Percentiles rank a stretch among this genome's conserved stretches.
These are phyloP conservation scores for Sclerospora graminicola DNA, from an alignment of 352 stramenopile genomes.

Conservation along the genomic window DNA sequence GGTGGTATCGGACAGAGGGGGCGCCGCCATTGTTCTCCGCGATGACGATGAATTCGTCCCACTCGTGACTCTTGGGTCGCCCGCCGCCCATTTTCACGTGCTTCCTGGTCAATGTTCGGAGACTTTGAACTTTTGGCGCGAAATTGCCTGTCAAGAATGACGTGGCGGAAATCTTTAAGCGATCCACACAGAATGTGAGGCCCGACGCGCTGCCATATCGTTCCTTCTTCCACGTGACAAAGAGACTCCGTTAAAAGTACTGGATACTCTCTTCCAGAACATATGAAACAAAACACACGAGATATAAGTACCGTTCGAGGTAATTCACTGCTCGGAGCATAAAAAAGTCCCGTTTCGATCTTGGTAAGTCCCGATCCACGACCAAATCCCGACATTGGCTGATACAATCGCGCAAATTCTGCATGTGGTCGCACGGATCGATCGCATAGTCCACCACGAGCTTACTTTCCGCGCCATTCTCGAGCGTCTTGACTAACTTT, in stretches of 20 bases:
- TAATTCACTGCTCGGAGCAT: conserved; percentile 86
- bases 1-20: too few species aligned
- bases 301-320: conserved; percentile 84
- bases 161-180: too few species aligned
- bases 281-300: conserved; percentile 85
- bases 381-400: conserved; percentile 66
- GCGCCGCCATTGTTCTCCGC: too few species aligned
- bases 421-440: conserved; percentile 73
- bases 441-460: conserved; percentile 61
- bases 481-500: conserved; percentile 51
- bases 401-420: conserved; percentile 81
- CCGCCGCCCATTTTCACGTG: too few species aligned
- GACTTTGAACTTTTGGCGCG: too few species aligned
- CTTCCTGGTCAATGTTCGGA: too few species aligned
- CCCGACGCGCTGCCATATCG: conserved; percentile 70
- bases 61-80: too few species aligned
- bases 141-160: too few species aligned
- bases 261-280: conserved; percentile 52
- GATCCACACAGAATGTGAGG: too few species aligned
- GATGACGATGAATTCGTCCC: too few species aligned
- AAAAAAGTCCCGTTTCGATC: conserved; percentile 64
- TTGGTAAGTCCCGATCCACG: conserved; percentile 55
- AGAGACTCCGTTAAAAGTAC: conserved; percentile 45
- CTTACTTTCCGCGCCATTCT: conserved; percentile 61
- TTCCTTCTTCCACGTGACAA: conserved; percentile 79